These are phyloP conservation scores for Cercospora zeae-maydis DNA, from an alignment of 2,329 filamentous ascomycete species.

Conservation along the genomic window DNA sequence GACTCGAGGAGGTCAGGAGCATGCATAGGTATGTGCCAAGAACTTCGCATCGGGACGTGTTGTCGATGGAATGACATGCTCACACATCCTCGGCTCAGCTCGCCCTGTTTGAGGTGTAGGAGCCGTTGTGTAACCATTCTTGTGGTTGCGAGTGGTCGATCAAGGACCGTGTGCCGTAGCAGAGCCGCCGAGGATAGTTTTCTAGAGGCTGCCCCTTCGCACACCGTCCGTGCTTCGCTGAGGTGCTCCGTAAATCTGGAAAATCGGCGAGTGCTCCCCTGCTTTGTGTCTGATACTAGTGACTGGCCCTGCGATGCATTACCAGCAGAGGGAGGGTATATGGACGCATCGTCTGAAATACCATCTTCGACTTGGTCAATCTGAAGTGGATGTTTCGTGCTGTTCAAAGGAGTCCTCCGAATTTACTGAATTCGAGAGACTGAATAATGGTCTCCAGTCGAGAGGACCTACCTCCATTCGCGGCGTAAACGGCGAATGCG, in stretches of 20 bases:
- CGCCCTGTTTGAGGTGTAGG: neutral
- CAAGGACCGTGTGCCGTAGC: neutral
- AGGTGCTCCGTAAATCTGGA: neutral
- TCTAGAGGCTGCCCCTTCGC: neutral
- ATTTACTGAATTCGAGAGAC: no score
- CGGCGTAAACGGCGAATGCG: no score
- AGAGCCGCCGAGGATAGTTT: neutral
- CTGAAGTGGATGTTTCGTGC: no score
- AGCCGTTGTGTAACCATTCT: neutral
- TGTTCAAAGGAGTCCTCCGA: no score
- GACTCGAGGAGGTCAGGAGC: neutral
- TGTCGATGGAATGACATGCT: neutral
- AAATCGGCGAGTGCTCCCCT: no score
- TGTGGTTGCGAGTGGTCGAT: neutral
- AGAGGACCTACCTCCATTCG: no score
- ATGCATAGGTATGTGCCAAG: neutral
- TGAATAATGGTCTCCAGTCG: no score
- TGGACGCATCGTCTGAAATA: no score
- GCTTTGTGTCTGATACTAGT: no score
- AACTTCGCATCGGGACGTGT: neutral
- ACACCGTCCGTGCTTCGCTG: neutral
- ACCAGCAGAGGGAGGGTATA: no score
- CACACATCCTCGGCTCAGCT: neutral
- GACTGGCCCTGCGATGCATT: no score
- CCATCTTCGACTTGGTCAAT: no score